Percentiles rank a stretch among this genome's conserved stretches.
Conservation (phyloP, 331 rosid genomes). For the Pyrus hybrid region DNA sequence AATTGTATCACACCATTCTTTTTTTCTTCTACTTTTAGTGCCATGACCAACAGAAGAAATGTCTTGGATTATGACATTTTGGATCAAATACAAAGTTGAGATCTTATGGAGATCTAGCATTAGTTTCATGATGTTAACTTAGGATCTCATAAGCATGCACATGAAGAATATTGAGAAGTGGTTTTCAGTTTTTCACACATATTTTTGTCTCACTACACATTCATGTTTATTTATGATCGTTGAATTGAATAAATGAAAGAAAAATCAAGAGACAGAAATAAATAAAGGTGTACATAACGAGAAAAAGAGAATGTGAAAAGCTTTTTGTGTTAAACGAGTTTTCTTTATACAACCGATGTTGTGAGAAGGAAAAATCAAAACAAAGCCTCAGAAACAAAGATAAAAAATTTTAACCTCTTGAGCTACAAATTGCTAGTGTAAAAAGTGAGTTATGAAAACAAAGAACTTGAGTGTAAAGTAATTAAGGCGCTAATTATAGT, state of each 20-base stretch:
- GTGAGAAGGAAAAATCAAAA: too few relatives aligned
- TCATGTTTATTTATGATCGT: too few relatives aligned
- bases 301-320: not conserved
- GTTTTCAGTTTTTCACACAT: not conserved
- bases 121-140: conserved; percentile 6
- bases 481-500: not conserved
- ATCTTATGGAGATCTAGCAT: not conserved
- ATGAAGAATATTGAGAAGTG: not conserved
- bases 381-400: too few relatives aligned
- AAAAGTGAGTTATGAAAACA: not conserved
- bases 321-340: not conserved
- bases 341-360: too few relatives aligned
- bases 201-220: too few relatives aligned
- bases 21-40: not conserved
- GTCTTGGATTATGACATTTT: not conserved
- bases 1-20: too few relatives aligned
- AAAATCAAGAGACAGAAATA: too few relatives aligned
- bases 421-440: too few relatives aligned
- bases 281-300: too few relatives aligned
- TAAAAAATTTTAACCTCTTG: too few relatives aligned
- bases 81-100: not conserved
- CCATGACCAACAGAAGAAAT: not conserved
- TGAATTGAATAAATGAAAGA: too few relatives aligned
- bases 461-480: not conserved
- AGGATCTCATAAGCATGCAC: not conserved